Base-by-base conservation (phyloP, 1,139 yeast species). In the Protomyces macrosporus region DNA sequence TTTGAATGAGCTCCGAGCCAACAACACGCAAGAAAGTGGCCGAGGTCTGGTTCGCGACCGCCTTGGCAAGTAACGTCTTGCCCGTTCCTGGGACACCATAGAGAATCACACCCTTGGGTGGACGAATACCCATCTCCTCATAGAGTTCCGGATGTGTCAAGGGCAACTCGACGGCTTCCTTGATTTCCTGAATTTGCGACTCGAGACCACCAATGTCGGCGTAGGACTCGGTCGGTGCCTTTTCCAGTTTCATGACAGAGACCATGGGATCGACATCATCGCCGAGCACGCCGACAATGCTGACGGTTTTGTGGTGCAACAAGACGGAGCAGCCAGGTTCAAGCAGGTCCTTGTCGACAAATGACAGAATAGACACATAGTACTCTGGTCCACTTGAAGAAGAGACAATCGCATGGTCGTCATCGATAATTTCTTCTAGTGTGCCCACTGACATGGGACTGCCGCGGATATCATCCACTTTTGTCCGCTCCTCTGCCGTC, bases 81-180 rank as follows among this genome's bases (percentile, higher is more conserved):
- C 99, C 99, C 0, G 98, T 95, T 75, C 99, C 99, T 40, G 99
- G 99, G 0, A 98, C 96, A 71, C 99, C 99, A 74, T 95, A 95
- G 67, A 95, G 81, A 71, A 95, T 91, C 64, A 95, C 98, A 77
- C 99, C 99, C 78, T 93, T 93, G n/a, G 99, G 99, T 6, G 98
- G 98, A 73, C 91, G 90, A 74, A 95, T 93, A 70, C 99, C 99
- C 97, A 95, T 93, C 77, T 93, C 98, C 77, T 95, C 97, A 76
- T 93, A 95, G 70, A 95, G 79, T 75, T 95, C 98, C 0, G 98
- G 98, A 76, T 95, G 98, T 30, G 98, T 91, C 69, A 95, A 81
- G 7, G 99, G 99, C 72, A 95, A 81, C 76, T 95, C 99, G 6
- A 95, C 98, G 2, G 97, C 90, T 77, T 95, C 99, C 77, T 93